These are phyloP conservation scores for Cutaneotrichosporon curvatum DNA, from an alignment of 1,284 basidiomycete species.

Conservation along the genomic window DNA sequence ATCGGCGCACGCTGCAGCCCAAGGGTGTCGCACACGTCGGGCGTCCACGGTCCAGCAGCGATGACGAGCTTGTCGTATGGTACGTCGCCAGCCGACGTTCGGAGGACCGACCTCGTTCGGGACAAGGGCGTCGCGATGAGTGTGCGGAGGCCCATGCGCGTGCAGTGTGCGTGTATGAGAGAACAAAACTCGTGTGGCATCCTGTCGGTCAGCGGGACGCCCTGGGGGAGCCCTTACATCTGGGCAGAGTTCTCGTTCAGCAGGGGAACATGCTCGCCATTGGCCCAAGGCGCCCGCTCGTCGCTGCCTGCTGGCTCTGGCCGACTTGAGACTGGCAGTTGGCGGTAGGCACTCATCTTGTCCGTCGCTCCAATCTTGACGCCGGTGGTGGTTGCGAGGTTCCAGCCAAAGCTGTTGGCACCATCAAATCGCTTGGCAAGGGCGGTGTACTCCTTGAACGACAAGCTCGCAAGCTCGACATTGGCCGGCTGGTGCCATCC, in stretches of 20 bases:
- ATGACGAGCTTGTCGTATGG: conserved; percentile 11
- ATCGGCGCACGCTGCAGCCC: conserved; percentile 8
- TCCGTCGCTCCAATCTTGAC: conserved; percentile 7
- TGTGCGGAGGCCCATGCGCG: conserved; percentile 9
- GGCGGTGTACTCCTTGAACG: conserved; percentile 66
- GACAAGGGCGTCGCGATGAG: conserved; percentile 7
- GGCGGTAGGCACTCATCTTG: conserved; percentile 13
- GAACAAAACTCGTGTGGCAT: conserved; percentile 9
- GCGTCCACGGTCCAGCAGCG: conserved; percentile 12
- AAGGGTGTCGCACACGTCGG: conserved; percentile 10
- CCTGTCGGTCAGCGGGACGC: neutral
- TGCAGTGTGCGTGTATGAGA: conserved; percentile 3
- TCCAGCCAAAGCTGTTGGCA: conserved; percentile 62
- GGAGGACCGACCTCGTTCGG: conserved; percentile 1
- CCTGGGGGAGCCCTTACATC: conserved; percentile 3
- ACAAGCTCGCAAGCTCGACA: conserved; percentile 57
- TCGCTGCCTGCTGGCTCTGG: neutral
- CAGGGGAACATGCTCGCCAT: conserved; percentile 8
- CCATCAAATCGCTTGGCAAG: conserved; percentile 67
- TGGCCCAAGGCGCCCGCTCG: conserved; percentile 4
- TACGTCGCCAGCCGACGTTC: conserved; percentile 4
- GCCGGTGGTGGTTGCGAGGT: conserved; percentile 6
- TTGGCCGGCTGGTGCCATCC: conserved; percentile 54
- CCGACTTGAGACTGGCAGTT: conserved; percentile 3
- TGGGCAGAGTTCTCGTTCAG: conserved; percentile 4